Evolutionary conservation across 129 eudicot species (phyloP).

Genomic region (Flaveria trinervia): DNA sequence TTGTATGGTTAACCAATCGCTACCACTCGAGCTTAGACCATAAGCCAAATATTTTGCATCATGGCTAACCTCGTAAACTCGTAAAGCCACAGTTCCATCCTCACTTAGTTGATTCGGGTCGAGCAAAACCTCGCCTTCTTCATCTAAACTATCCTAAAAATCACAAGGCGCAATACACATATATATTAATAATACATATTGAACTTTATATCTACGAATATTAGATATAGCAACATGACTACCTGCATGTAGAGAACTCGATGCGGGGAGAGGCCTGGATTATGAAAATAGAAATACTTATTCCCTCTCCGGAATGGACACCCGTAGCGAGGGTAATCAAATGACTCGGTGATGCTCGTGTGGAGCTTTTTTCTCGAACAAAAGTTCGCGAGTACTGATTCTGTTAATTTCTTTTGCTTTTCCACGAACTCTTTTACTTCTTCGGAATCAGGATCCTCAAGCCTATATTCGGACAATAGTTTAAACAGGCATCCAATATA

Average conservation of each 20-base stretch:
- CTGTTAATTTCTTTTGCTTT: slow-evolving; percentile 63
- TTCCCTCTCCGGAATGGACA: slow-evolving; percentile 68
- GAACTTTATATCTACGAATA: not conserved
- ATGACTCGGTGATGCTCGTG: slow-evolving; percentile 56
- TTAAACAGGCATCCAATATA: not conserved
- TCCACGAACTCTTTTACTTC: slow-evolving; percentile 74
- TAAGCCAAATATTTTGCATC: slow-evolving; percentile 89
- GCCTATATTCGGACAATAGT: slow-evolving; percentile 43
- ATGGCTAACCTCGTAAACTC: slow-evolving; percentile 62
- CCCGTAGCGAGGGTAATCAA: slow-evolving; percentile 68
- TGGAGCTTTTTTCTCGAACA: slow-evolving; percentile 65
- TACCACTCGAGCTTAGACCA: slow-evolving; percentile 82
- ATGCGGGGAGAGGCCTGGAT: slow-evolving; percentile 85
- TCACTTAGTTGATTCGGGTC: slow-evolving; percentile 86
- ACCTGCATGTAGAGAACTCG: slow-evolving; percentile 90
- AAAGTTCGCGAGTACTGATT: slow-evolving; percentile 60
- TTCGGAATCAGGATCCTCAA: slow-evolving; percentile 86
- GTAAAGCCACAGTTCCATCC: slow-evolving; percentile 82
- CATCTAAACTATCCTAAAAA: slow-evolving; percentile 77
- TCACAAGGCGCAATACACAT: not conserved
- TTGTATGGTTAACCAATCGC: slow-evolving; percentile 88
- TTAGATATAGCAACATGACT: not conserved
- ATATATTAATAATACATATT: not conserved
- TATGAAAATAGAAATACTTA: slow-evolving; percentile 84
- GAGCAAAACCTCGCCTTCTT: slow-evolving; percentile 66